These are phyloP conservation scores for Sphaerulina populicola DNA, from an alignment of 2,329 filamentous ascomycete species.

Conservation along the genomic window DNA sequence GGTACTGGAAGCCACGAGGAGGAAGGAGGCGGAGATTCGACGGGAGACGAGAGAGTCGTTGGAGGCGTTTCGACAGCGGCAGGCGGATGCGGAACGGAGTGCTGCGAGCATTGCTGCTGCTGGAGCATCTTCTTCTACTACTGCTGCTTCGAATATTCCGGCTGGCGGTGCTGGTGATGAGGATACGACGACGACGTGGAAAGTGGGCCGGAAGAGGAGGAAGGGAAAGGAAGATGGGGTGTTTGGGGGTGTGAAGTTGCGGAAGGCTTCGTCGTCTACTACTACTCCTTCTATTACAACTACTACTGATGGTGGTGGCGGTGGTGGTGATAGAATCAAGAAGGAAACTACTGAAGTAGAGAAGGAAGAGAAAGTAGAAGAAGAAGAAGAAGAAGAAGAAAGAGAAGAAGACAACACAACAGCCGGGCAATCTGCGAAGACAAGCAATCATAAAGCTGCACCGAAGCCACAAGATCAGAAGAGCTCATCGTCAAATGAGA, in stretches of 20 bases:
- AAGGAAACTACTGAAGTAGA: too few species aligned
- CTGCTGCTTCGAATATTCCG: background rate
- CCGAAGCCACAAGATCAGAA: too few species aligned
- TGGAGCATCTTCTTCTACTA: conserved; percentile 24
- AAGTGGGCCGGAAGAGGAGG: conserved; percentile 30
- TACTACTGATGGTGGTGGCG: background rate
- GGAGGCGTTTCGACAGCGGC: conserved; percentile 51
- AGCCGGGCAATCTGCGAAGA: too few species aligned
- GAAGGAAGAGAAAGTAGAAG: too few species aligned
- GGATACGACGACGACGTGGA: conserved; percentile 17
- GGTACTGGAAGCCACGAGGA: conserved; percentile 49
- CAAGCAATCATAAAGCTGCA: too few species aligned
- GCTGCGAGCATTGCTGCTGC: conserved; percentile 32
- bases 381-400: too few species aligned
- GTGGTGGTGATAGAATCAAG: background rate
- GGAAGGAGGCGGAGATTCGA: conserved; percentile 49
- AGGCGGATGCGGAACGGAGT: conserved; percentile 49
- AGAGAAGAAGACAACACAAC: too few species aligned
- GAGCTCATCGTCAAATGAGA: background rate
- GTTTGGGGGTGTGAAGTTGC: conserved; percentile 40
- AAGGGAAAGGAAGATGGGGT: conserved; percentile 32
- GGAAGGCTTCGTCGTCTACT: conserved; percentile 31
- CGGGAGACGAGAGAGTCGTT: conserved; percentile 53
- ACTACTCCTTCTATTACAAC: conserved; percentile 1
- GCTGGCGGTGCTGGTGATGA: conserved; percentile 39